Conservation (phyloP, 2,329 filamentous ascomycete genomes). For the Akanthomyces dipterigenus region DNA sequence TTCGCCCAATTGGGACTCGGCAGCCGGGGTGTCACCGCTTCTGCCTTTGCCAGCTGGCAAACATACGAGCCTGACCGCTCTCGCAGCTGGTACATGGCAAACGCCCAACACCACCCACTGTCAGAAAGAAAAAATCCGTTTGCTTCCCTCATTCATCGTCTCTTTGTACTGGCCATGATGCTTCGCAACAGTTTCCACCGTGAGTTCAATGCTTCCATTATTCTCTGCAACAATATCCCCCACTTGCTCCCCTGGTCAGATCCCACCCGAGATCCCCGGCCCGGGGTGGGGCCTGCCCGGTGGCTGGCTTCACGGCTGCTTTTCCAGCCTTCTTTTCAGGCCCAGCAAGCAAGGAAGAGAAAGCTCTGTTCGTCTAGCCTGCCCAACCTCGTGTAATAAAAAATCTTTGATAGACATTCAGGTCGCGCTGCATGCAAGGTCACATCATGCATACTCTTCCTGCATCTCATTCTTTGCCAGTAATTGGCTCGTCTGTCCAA, state of each 20-base stretch:
- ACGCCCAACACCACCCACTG: not conserved
- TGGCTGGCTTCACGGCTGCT: not conserved
- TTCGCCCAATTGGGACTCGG: constrained; percentile 1
- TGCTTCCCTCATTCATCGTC: not conserved
- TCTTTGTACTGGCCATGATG: not conserved
- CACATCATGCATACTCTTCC: constrained; percentile 26
- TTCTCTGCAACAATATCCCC: not conserved
- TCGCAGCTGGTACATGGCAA: constrained; percentile 1
- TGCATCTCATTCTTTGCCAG: constrained; percentile 20
- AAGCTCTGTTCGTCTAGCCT: not conserved
- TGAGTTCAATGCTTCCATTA: not conserved
- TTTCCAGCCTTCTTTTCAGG: constrained; percentile 6
- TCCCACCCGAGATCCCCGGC: constrained; percentile 9
- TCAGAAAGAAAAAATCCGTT: not conserved
- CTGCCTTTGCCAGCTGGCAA: constrained; percentile 6
- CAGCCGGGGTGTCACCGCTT: not conserved
- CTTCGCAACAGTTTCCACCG: not conserved
- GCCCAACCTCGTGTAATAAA: constrained; percentile 6
- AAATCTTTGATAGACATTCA: constrained; percentile 6
- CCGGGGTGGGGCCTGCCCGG: constrained; percentile 1
- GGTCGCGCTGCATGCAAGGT: constrained; percentile 2
- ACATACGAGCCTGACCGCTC: not conserved
- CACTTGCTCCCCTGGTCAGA: not conserved
- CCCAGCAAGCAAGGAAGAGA: not conserved
- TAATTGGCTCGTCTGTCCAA: constrained; percentile 28